Evolutionary conservation across 495 filamentous ascomycete genomes (phyloP).

Genomic region (Aeminium ludgeri): DNA sequence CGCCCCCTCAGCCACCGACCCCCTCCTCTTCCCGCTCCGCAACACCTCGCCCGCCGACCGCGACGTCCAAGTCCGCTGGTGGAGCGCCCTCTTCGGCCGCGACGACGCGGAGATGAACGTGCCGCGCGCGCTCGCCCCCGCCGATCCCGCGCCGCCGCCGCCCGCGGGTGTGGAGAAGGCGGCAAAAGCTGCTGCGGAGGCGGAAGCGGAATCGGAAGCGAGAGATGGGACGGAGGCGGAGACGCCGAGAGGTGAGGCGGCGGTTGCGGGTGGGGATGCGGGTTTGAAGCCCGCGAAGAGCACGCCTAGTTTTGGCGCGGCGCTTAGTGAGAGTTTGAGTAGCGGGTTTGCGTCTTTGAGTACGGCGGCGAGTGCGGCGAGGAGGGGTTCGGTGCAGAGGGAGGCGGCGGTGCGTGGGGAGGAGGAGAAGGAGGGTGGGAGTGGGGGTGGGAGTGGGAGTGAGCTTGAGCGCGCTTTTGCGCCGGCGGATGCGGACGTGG

Average conservation of each 20-base stretch:
- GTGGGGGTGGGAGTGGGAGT: no score
- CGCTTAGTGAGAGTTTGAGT: neutral
- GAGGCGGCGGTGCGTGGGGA: no score
- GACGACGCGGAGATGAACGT: conserved; percentile 86
- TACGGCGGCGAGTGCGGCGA: no score
- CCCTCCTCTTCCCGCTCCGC: conserved; percentile 62
- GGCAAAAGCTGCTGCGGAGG: no score
- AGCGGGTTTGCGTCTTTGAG: no score
- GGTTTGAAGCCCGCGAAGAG: neutral
- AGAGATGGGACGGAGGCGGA: no score
- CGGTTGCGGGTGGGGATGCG: neutral
- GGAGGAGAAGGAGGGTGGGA: no score
- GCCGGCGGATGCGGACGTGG: no score
- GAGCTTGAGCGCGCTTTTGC: no score
- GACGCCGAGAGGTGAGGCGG: neutral
- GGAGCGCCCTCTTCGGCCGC: conserved; percentile 73
- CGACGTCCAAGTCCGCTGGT: conserved; percentile 55
- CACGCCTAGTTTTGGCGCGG: neutral
- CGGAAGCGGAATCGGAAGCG: no score
- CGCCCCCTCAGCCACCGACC: conserved; percentile 57
- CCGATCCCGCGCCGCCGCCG: neutral
- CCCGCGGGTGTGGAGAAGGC: no score
- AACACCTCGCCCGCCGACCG: conserved; percentile 12
- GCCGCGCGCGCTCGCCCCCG: conserved; percentile 3
- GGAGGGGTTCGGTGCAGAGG: no score